phyloP scores from a whole-genome alignment of 148 eudicot species.

The Camellia sinensis region DNA sequence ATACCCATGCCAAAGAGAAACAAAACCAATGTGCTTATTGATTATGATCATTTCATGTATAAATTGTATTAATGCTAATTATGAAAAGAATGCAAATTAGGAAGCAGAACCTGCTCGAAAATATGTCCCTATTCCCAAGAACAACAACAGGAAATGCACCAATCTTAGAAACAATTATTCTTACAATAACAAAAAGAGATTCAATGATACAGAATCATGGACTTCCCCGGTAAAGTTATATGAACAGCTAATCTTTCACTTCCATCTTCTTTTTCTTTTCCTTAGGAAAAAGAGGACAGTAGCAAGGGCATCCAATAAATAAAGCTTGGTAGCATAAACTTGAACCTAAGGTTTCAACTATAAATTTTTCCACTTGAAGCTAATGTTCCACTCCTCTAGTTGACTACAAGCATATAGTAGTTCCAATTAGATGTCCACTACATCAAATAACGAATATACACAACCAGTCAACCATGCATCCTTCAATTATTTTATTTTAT shows the following conservation, averaged over 20 bases:
- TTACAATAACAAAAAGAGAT: not conserved
- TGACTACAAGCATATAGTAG: not conserved
- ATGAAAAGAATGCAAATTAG: not conserved
- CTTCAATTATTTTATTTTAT: not conserved
- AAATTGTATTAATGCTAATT: not conserved
- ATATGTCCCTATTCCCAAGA: not conserved
- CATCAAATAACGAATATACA: not conserved
- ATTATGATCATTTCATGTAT: not conserved
- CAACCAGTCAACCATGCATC: not conserved
- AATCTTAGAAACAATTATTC: too few species aligned
- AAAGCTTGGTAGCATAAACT: not conserved
- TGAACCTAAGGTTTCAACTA: not conserved
- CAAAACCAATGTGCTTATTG: not conserved
- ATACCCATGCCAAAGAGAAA: not conserved
- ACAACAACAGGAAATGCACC: not conserved
- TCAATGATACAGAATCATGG: not conserved
- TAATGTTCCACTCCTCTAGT: not conserved
- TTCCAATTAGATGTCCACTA: not conserved
- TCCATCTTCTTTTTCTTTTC: not conserved
- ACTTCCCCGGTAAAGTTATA: not conserved
- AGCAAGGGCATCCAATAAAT: not conserved
- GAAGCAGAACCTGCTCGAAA: conserved; percentile 1
- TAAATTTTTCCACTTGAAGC: not conserved
- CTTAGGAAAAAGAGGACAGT: not conserved
- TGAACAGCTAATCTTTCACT: not conserved